Percentiles rank a stretch among this genome's conserved stretches.
These are phyloP conservation scores for Terana coerulea DNA, from an alignment of 768 basidiomycete species.

Conservation along the genomic window DNA sequence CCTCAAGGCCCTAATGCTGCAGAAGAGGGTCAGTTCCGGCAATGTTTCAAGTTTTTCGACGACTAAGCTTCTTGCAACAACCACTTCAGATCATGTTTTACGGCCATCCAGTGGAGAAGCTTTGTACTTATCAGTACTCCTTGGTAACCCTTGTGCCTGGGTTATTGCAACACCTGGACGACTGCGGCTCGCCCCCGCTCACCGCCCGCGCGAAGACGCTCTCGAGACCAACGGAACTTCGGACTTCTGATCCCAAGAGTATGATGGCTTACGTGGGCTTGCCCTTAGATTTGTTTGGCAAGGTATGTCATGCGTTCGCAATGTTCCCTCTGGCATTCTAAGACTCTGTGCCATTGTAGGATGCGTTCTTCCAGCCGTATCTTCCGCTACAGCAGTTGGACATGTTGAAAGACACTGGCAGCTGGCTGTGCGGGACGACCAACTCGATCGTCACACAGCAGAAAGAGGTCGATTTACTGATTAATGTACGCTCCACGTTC, in stretches of 20 bases:
- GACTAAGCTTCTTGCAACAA: constrained; percentile 6
- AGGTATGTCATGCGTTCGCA: constrained; percentile 39
- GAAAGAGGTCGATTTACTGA: constrained; percentile 83
- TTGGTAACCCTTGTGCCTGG: constrained; percentile 91
- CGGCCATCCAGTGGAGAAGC: constrained; percentile 91
- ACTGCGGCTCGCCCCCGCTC: constrained; percentile 86
- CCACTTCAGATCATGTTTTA: constrained; percentile 86
- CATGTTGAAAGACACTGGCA: constrained; percentile 70
- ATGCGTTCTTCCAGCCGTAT: constrained; percentile 97
- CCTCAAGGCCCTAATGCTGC: constrained; percentile 92
- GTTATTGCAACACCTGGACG: constrained; percentile 83
- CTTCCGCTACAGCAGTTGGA: constrained; percentile 94
- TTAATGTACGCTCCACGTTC: constrained; percentile 72
- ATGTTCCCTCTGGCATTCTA: background rate
- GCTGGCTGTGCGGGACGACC: constrained; percentile 93
- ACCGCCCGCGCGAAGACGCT: constrained; percentile 56
- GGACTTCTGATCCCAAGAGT: constrained; percentile 86
- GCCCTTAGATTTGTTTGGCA: constrained; percentile 92
- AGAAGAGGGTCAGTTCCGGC: constrained; percentile 94
- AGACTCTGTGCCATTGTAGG: too few species aligned
- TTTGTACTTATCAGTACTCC: constrained; percentile 98
- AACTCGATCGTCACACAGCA: constrained; percentile 95
- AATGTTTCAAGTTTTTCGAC: constrained; percentile 17
- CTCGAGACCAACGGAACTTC: constrained; percentile 71
- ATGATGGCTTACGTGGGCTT: constrained; percentile 90